Evolutionary conservation across 1,284 basidiomycete species (phyloP).

Genomic region (Fistulina hepatica): DNA sequence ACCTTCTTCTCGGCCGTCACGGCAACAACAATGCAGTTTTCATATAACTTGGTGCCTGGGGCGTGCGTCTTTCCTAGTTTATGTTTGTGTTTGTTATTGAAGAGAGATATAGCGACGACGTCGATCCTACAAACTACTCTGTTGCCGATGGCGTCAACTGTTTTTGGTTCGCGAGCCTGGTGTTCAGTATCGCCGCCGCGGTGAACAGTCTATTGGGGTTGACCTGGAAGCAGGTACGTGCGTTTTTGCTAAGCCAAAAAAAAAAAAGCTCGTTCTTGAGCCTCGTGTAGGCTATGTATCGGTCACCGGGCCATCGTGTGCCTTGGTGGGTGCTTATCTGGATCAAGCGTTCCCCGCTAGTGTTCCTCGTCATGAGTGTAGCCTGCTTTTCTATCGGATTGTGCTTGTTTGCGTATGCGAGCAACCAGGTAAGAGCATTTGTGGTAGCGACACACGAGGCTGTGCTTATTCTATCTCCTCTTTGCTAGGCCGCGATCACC

Average conservation of each 20-base stretch:
- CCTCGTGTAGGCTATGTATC: too few relatives aligned
- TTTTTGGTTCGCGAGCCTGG: constrained; percentile 65
- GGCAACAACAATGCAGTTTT: constrained; percentile 60
- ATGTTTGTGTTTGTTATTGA: too few relatives aligned
- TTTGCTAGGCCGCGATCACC: constrained; percentile 42
- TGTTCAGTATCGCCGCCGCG: constrained; percentile 66
- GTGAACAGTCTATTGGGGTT: constrained; percentile 63
- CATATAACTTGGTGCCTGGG: constrained; percentile 33
- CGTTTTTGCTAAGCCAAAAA: too few relatives aligned
- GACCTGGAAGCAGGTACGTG: constrained; percentile 72
- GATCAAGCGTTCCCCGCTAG: constrained; percentile 68
- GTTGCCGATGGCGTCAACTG: constrained; percentile 46
- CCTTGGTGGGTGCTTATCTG: constrained; percentile 74
- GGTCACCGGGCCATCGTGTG: constrained; percentile 47
- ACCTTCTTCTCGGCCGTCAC: constrained; percentile 73
- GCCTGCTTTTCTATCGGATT: constrained; percentile 63
- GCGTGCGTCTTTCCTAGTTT: too few relatives aligned
- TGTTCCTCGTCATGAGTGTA: constrained; percentile 63
- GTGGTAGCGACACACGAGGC: not conserved
- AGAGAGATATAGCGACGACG: too few relatives aligned
- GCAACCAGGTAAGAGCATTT: constrained; percentile 35
- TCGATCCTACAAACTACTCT: too few relatives aligned
- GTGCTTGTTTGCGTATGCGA: constrained; percentile 56
- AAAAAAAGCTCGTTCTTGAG: too few relatives aligned
- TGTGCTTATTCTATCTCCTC: constrained; percentile 4